Conservation (phyloP, 352 stramenopile genomes). For the Pythium aquatile region DNA sequence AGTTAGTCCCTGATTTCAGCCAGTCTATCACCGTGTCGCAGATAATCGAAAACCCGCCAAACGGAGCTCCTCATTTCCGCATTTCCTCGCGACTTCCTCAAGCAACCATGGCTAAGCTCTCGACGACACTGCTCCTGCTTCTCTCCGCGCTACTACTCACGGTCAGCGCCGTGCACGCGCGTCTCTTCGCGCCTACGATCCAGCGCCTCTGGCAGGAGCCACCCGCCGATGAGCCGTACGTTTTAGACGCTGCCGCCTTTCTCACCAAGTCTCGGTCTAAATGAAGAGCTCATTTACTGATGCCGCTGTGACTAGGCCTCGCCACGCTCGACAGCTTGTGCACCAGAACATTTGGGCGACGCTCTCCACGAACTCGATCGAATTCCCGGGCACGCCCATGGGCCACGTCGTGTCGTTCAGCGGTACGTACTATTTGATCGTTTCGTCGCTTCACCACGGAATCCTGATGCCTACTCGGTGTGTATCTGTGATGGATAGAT, state of each 20-base stretch:
- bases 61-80: conserved; percentile 2
- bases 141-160: conserved; percentile 5
- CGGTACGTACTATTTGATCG: conserved; percentile 30
- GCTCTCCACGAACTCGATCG: conserved; percentile 58
- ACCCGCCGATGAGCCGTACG: conserved; percentile 17
- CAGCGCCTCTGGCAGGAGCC: conserved; percentile 14
- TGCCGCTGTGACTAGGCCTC: neutral
- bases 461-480: too few species aligned
- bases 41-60: neutral
- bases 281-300: neutral
- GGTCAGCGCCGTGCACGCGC: conserved; percentile 3
- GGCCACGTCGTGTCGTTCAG: conserved; percentile 67
- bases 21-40: conserved; percentile 5
- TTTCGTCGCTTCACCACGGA: too few species aligned
- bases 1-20: neutral
- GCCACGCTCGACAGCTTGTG: conserved; percentile 59
- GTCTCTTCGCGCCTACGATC: conserved; percentile 1
- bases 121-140: conserved; percentile 15
- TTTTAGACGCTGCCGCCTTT: neutral
- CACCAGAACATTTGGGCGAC: conserved; percentile 65
- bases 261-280: neutral
- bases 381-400: conserved; percentile 53
- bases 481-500: conserved; percentile 32
- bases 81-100: neutral
- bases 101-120: conserved; percentile 3